Percentiles rank a stretch among this genome's conserved stretches.
Conservation (phyloP, 2,329 filamentous ascomycete species). For the Sarocladium strictum region DNA sequence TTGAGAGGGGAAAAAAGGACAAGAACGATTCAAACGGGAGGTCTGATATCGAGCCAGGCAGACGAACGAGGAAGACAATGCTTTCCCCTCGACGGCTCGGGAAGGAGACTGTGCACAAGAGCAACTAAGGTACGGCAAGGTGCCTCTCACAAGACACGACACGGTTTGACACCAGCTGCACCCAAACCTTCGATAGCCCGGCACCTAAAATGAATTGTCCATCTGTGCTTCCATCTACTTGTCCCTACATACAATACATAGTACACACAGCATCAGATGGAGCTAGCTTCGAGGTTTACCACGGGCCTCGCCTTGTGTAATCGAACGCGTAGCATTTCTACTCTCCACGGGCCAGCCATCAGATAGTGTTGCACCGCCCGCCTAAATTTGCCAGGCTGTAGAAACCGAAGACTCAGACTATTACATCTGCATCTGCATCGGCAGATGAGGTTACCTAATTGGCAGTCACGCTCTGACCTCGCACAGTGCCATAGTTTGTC, state of each 20-base stretch:
- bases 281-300: neutral
- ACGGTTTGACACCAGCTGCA: neutral
- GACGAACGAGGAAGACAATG: neutral
- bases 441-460: neutral
- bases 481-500: slow-evolving; percentile 1
- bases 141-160: slow-evolving; percentile 6
- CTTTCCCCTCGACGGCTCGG: neutral
- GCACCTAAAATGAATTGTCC: neutral
- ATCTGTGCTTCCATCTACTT: neutral
- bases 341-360: neutral
- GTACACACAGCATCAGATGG: no score
- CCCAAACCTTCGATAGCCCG: neutral
- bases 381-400: neutral
- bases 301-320: neutral
- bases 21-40: neutral
- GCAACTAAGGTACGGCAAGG: no score
- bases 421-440: neutral
- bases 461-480: neutral
- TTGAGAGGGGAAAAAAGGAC: neutral
- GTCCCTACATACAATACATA: neutral
- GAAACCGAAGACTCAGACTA: neutral
- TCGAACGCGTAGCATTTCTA: neutral
- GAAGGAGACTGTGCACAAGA: neutral
- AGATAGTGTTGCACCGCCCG: neutral
- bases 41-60: no score